Percentiles rank a stretch among this genome's conserved stretches.
phyloP scores from a whole-genome alignment of 768 basidiomycete genomes.

The Udeniomyces megalosporus region DNA sequence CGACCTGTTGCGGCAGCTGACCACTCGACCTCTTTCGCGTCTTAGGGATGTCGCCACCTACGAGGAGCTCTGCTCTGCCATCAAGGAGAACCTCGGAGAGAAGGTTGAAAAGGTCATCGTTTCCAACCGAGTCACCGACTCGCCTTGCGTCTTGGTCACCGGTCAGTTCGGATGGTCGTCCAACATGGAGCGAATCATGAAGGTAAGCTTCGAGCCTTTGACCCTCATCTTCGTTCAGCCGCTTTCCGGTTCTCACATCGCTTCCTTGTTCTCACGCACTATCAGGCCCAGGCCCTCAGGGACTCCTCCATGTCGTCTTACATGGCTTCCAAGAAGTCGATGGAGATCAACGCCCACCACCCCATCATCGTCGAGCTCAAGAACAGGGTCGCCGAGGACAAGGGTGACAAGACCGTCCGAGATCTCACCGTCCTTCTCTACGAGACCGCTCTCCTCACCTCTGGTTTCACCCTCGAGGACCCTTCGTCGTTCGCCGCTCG shows the following conservation, averaged over 20 bases:
- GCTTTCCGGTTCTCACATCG: too few relatives aligned
- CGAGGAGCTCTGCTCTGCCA: constrained; percentile 74
- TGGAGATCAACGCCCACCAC: constrained; percentile 85
- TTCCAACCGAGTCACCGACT: constrained; percentile 94
- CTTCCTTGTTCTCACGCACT: too few relatives aligned
- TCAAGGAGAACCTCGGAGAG: constrained; percentile 97
- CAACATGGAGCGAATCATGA: constrained; percentile 99
- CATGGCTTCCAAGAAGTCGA: constrained; percentile 95
- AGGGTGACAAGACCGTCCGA: constrained; percentile 94
- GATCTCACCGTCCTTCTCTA: constrained; percentile 90
- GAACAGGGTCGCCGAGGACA: constrained; percentile 89
- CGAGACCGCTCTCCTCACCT: constrained; percentile 66
- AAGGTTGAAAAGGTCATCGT: constrained; percentile 98
- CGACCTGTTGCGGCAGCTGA: too few relatives aligned
- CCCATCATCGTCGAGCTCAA: constrained; percentile 91
- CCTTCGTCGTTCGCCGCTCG: constrained; percentile 88
- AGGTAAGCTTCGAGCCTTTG: too few relatives aligned
- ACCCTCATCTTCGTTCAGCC: too few relatives aligned
- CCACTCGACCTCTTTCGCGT: too few relatives aligned
- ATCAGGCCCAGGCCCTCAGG: constrained; percentile 89
- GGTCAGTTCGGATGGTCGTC: constrained; percentile 99
- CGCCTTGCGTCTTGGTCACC: constrained; percentile 91
- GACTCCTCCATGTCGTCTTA: constrained; percentile 97
- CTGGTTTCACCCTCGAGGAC: constrained; percentile 75
- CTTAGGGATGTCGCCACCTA: constrained; percentile 58